These are phyloP conservation scores for Erysiphe neolycopersici DNA, from an alignment of 2,329 filamentous ascomycete species.

Conservation along the genomic window DNA sequence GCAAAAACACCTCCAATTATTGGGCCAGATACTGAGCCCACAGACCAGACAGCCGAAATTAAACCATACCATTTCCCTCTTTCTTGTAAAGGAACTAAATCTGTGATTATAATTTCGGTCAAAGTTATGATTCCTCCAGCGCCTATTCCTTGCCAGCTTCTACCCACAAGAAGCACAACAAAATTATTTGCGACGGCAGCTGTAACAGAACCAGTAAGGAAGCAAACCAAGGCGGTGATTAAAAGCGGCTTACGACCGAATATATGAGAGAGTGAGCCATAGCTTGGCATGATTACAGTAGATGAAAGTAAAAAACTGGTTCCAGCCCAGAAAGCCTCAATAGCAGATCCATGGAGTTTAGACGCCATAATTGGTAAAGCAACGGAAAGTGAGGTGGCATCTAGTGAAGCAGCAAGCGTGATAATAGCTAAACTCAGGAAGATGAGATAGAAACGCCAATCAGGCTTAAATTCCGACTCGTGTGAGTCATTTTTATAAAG, in stretches of 20 bases:
- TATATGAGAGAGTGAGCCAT: slow-evolving; percentile 15
- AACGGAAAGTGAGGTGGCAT: slow-evolving; percentile 36
- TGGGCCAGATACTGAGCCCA: slow-evolving; percentile 26
- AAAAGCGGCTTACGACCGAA: slow-evolving; percentile 15
- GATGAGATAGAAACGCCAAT: slow-evolving; percentile 5
- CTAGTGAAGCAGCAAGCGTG: slow-evolving; percentile 34
- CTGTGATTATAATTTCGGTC: slow-evolving; percentile 19
- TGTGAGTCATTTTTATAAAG: background rate
- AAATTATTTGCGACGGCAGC: slow-evolving; percentile 15
- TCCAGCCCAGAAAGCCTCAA: slow-evolving; percentile 43
- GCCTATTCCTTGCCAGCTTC: slow-evolving; percentile 22
- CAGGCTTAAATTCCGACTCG: slow-evolving; percentile 5
- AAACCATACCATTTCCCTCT: slow-evolving; percentile 15
- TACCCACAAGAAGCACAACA: slow-evolving; percentile 14
- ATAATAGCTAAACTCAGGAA: slow-evolving; percentile 16
- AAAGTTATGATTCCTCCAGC: slow-evolving; percentile 22
- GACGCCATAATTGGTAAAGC: slow-evolving; percentile 26
- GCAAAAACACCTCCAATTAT: slow-evolving; percentile 27
- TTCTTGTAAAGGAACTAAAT: slow-evolving; percentile 18
- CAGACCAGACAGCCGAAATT: slow-evolving; percentile 20
- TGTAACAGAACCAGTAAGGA: slow-evolving; percentile 16
- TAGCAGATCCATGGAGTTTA: slow-evolving; percentile 14
- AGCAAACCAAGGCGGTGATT: slow-evolving; percentile 10
- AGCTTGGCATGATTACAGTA: slow-evolving; percentile 28
- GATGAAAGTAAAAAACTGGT: slow-evolving; percentile 43